These are phyloP conservation scores for Knoxdaviesia capensis DNA, from an alignment of 2,329 filamentous ascomycete genomes.

Conservation along the genomic window DNA sequence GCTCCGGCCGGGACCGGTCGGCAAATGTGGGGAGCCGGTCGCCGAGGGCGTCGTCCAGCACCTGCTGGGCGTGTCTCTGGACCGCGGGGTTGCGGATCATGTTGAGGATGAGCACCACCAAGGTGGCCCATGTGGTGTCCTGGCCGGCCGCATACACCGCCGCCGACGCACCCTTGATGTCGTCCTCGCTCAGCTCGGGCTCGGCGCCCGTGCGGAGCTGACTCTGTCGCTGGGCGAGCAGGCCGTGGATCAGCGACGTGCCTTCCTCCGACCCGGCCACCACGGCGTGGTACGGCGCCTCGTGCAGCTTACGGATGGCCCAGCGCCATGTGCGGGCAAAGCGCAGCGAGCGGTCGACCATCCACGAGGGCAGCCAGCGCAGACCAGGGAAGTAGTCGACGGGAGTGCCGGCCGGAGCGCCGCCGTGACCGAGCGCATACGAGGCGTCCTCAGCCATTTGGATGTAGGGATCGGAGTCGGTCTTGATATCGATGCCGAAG, in stretches of 20 bases:
- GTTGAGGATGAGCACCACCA: constrained; percentile 23
- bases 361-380: constrained; percentile 16
- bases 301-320: constrained; percentile 19
- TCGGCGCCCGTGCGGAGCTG: constrained; percentile 12
- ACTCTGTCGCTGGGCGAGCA: constrained; percentile 19
- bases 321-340: constrained; percentile 12
- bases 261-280: constrained; percentile 12
- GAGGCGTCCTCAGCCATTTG: constrained; percentile 15
- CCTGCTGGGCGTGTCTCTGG: constrained; percentile 18
- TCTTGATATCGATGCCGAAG: constrained; percentile 19
- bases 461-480: constrained; percentile 18
- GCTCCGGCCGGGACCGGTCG: constrained; percentile 15
- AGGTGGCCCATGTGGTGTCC: constrained; percentile 19
- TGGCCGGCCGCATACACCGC: constrained; percentile 23
- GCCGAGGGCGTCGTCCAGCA: constrained; percentile 19
- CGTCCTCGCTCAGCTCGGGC: constrained; percentile 18
- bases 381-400: constrained; percentile 20
- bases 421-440: constrained; percentile 11
- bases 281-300: constrained; percentile 20
- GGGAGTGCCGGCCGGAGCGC: constrained; percentile 12
- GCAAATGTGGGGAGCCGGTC: constrained; percentile 22
- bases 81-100: constrained; percentile 20
- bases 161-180: constrained; percentile 22
- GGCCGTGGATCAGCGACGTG: constrained; percentile 16
- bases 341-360: constrained; percentile 14